phyloP scores from a whole-genome alignment of 192 early-diverging fungal genomes.

The Linderina pennispora region DNA sequence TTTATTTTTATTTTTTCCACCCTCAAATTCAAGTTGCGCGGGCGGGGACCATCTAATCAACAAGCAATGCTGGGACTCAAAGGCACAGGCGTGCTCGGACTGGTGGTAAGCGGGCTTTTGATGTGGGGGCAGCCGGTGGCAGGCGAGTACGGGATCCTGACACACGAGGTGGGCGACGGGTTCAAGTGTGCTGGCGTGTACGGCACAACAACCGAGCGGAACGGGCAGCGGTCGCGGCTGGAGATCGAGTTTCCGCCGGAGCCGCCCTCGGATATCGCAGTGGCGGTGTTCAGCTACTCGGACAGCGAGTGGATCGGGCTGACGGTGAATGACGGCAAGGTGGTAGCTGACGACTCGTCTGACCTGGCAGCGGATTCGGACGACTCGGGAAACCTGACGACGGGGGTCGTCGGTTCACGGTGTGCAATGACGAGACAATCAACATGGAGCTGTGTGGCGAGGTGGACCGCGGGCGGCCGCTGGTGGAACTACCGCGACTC shows the following conservation, averaged over 20 bases:
- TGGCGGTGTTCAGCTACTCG: constrained; percentile 34
- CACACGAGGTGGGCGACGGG: constrained; percentile 35
- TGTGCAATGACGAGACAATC: constrained; percentile 53
- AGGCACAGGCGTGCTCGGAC: too few species aligned
- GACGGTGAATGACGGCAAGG: constrained; percentile 26
- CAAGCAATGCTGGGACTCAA: too few species aligned
- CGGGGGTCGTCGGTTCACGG: constrained; percentile 12
- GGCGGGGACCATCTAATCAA: too few species aligned
- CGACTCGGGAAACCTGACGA: constrained; percentile 5
- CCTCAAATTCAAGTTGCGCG: too few species aligned
- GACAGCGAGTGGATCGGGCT: constrained; percentile 42
- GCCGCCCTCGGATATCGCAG: constrained; percentile 32
- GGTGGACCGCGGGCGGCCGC: constrained; percentile 47
- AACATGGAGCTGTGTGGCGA: constrained; percentile 49
- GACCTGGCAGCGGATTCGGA: constrained; percentile 12
- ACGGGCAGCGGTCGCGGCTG: constrained; percentile 22
- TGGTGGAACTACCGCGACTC: constrained; percentile 48
- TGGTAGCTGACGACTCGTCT: constrained; percentile 25
- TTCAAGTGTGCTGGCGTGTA: constrained; percentile 43
- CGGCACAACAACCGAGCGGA: constrained; percentile 9
- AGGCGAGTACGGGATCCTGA: constrained; percentile 27
- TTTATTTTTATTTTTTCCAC: too few species aligned
- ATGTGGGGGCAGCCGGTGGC: constrained; percentile 2
- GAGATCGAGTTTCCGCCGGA: constrained; percentile 36
- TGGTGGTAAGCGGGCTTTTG: neutral